Base-by-base conservation (phyloP, 371 early-diverging fungal species). In the Mucor racemosus region DNA sequence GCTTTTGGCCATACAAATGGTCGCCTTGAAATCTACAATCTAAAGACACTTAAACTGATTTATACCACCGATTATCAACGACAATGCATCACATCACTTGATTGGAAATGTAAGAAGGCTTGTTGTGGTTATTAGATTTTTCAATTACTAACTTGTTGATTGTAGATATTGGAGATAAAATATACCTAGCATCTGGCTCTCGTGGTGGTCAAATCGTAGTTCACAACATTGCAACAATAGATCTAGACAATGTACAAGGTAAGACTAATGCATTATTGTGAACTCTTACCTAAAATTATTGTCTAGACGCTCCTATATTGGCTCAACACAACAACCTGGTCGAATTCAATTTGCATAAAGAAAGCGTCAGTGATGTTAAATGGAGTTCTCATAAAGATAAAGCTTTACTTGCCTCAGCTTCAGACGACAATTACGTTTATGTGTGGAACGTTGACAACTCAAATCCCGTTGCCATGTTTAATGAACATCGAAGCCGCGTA, bases 371-470 rank as follows among this genome's bases (percentile, higher is more conserved):
- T 6, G 64, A 59, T 7, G 31, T 82, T 5, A 62, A 64, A 48
- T 82, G 83, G 83, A 73, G 77, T 15, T 41, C 40, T 5, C 75
- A 77, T 56, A 17, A 13, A n/a, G 71, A 74, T 34, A 63, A 68
- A 5, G 19, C 38, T 7, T 33, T 67, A 1, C 13, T 82, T 14
- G 80, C 76, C 6, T 74, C 79, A 0, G 68, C 62, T 0, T 69
- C 77, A 33, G 44, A 62, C 19, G 78, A 80, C 65, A 72, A 66
- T 40, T 56, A 68, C 44, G 65, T 55, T 1, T 40, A 70, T 64
- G 76, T 83, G 8, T 80, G 77, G 76, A 50, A 69, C 21, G 33
- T 69, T n/a, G 15, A 63, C 15, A 31, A 5, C 0, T 36, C 50
- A n/a, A 42, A 58, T 2, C 53, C 68, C 0, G 17, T 76, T 21